Conservation (phyloP, 257 asterid species). For the Linaria vulgaris region DNA sequence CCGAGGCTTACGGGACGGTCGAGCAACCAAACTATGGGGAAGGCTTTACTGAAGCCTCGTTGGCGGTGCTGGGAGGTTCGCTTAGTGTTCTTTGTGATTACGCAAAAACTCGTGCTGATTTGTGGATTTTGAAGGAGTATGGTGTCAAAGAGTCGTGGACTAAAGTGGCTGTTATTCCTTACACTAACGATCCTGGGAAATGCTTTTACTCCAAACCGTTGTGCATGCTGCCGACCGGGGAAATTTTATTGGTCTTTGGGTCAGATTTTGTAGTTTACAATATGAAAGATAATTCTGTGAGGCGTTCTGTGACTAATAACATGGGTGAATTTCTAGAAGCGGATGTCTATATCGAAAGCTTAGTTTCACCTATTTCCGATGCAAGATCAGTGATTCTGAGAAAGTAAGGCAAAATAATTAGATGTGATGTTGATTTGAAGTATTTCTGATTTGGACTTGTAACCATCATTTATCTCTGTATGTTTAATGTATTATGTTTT, state of each 20-base stretch:
- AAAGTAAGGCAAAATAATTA: conserved; percentile 6
- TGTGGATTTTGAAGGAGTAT: conserved; percentile 58
- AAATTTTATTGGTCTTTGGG: conserved; percentile 33
- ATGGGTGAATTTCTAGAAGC: conserved; percentile 26
- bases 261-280: conserved; percentile 34
- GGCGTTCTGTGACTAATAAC: conserved; percentile 26
- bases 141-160: conserved; percentile 47
- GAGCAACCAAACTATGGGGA: conserved; percentile 39
- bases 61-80: conserved; percentile 40
- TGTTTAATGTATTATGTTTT: too few species aligned
- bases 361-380: conserved; percentile 34
- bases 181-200: conserved; percentile 11
- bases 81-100: conserved; percentile 34
- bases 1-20: conserved; percentile 37
- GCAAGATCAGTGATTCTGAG: neutral
- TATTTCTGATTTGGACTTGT: neutral
- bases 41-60: conserved; percentile 13
- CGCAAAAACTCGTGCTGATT: conserved; percentile 19
- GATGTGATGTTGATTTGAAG: neutral
- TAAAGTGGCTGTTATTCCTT: conserved; percentile 36
- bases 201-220: conserved; percentile 26
- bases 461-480: neutral
- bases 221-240: conserved; percentile 35
- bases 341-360: conserved; percentile 43
- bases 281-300: conserved; percentile 23